phyloP scores from a whole-genome alignment of 257 asterid species.

The Penstemon davidsonii region DNA sequence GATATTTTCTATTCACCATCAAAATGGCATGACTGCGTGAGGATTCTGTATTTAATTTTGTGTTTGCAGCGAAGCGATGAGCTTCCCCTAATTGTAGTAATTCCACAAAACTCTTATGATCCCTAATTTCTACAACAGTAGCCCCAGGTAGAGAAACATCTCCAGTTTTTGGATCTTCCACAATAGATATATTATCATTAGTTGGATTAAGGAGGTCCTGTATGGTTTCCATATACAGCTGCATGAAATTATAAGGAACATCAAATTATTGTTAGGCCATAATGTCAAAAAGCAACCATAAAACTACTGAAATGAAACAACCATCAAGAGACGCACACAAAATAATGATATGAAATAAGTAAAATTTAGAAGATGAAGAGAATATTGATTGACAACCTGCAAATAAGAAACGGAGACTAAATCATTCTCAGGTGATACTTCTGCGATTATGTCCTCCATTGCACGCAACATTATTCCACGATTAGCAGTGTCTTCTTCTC shows the following conservation, averaged over 20 bases:
- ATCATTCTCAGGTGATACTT: conserved; percentile 63
- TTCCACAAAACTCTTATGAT: conserved; percentile 63
- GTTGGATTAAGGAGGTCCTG: conserved; percentile 85
- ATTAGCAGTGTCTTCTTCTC: conserved; percentile 77
- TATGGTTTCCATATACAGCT: conserved; percentile 87
- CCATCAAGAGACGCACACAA: too few species aligned
- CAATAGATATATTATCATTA: conserved; percentile 68
- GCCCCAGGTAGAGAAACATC: conserved; percentile 88
- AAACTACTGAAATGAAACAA: conserved; percentile 16
- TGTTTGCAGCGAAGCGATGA: conserved; percentile 81
- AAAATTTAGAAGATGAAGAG: background rate
- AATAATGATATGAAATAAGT: too few species aligned
- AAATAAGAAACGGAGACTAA: conserved; percentile 68
- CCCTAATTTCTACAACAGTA: conserved; percentile 67
- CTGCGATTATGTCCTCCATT: conserved; percentile 76
- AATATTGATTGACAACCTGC: conserved; percentile 52
- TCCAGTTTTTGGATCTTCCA: conserved; percentile 80
- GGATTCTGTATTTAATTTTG: conserved; percentile 86
- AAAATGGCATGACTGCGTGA: conserved; percentile 93
- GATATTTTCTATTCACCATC: conserved; percentile 48
- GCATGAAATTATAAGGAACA: conserved; percentile 32
- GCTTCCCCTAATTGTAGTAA: conserved; percentile 78
- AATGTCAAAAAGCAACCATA: background rate
- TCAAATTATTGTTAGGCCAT: conserved; percentile 4
- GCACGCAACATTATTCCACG: conserved; percentile 96